phyloP scores from a whole-genome alignment of 2,329 filamentous ascomycete species.

The Nothopassalora personata region DNA sequence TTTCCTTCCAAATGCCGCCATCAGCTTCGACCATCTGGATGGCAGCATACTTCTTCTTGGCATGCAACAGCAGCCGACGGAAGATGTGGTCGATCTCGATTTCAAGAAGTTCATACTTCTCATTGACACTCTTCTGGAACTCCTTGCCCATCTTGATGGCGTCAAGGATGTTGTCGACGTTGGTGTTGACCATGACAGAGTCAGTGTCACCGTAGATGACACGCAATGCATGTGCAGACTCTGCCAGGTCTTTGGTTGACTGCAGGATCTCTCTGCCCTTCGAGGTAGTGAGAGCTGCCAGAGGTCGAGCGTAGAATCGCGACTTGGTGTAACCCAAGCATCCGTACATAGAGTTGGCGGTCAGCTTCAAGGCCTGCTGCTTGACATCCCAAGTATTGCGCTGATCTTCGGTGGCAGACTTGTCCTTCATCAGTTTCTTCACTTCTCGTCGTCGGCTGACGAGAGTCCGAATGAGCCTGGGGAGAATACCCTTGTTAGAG shows the following conservation, averaged over 20 bases:
- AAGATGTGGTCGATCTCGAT: slow-evolving; percentile 99
- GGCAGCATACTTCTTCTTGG: slow-evolving; percentile 99
- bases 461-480: slow-evolving; percentile 83
- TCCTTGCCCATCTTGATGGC: slow-evolving; percentile 87
- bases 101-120: slow-evolving; percentile 84
- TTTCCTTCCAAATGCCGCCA: slow-evolving; percentile 84
- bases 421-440: slow-evolving; percentile 95
- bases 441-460: slow-evolving; percentile 86
- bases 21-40: slow-evolving; percentile 80
- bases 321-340: slow-evolving; percentile 96
- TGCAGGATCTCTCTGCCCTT: slow-evolving; percentile 96
- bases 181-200: slow-evolving; percentile 99
- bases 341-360: slow-evolving; percentile 99
- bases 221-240: slow-evolving; percentile 73
- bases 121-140: slow-evolving; percentile 93
- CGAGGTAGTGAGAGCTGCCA: slow-evolving; percentile 92
- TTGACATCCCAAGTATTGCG: slow-evolving; percentile 97
- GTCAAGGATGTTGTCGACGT: slow-evolving; percentile 86
- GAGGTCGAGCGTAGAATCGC: slow-evolving; percentile 89
- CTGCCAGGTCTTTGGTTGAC: slow-evolving; percentile 91
- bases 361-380: slow-evolving; percentile 91
- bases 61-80: slow-evolving; percentile 83
- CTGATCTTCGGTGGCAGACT: slow-evolving; percentile 76
- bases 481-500: slow-evolving; percentile 78
- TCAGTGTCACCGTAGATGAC: slow-evolving; percentile 99